A percentile compares a stretch with the other conserved stretches of the same genome.
These are phyloP conservation scores for Beauveria brongniartii DNA, from an alignment of 2,329 filamentous ascomycete genomes.

Conservation along the genomic window DNA sequence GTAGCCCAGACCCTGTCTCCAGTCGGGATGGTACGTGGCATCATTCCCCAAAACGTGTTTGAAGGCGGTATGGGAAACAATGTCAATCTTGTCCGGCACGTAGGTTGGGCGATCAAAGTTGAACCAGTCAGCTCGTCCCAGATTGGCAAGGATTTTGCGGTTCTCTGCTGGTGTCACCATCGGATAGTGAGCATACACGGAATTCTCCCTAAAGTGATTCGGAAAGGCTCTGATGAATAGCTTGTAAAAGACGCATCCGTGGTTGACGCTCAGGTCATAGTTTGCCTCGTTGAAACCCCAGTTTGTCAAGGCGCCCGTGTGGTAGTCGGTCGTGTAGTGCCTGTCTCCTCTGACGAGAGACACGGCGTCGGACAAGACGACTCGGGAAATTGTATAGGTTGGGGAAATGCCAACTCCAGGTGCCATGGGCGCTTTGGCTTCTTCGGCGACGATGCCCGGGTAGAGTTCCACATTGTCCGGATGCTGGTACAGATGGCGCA, in stretches of 20 bases:
- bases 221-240: conserved; percentile 74
- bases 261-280: conserved; percentile 65
- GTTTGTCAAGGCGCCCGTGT: conserved; percentile 66
- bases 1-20: conserved; percentile 54
- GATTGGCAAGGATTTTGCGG: conserved; percentile 56
- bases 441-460: conserved; percentile 68
- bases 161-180: conserved; percentile 65
- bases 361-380: conserved; percentile 70
- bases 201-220: conserved; percentile 67
- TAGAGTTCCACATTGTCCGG: conserved; percentile 77
- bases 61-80: conserved; percentile 54
- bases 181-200: conserved; percentile 76
- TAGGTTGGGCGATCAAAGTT: conserved; percentile 55
- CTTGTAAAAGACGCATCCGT: conserved; percentile 81
- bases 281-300: conserved; percentile 74
- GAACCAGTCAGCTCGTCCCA: conserved; percentile 62
- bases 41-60: conserved; percentile 54
- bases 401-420: conserved; percentile 69
- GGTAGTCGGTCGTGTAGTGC: conserved; percentile 72
- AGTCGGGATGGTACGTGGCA: conserved; percentile 55
- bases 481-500: conserved; percentile 64
- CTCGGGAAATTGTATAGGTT: conserved; percentile 68
- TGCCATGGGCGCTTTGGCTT: conserved; percentile 64
- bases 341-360: conserved; percentile 71
- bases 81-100: conserved; percentile 41